These are phyloP conservation scores for Xylariomycetidae sp. DNA, from an alignment of 2,329 filamentous ascomycete genomes.

Conservation along the genomic window DNA sequence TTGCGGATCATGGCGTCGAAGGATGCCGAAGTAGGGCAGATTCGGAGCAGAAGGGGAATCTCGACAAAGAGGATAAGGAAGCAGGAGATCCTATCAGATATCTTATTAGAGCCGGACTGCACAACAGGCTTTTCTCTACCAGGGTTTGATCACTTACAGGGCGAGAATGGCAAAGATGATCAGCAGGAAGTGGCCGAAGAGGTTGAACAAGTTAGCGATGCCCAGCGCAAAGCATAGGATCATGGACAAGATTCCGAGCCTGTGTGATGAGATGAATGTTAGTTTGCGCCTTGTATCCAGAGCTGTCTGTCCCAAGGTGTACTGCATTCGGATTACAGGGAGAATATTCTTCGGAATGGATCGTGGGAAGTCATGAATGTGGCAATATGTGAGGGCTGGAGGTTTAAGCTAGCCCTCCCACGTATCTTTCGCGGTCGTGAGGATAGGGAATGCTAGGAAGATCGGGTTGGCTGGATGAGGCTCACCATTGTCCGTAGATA, in stretches of 20 bases:
- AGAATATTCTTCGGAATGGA: too few species aligned
- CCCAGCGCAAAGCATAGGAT: constrained; percentile 66
- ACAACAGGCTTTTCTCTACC: constrained; percentile 5
- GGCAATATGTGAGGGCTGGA: not conserved
- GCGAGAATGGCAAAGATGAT: constrained; percentile 50
- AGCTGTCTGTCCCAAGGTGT: too few species aligned
- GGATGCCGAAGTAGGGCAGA: constrained; percentile 87
- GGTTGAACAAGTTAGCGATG: constrained; percentile 62
- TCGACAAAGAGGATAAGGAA: constrained; percentile 81
- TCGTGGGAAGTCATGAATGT: too few species aligned
- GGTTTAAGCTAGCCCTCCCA: not conserved
- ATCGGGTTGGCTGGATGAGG: constrained; percentile 9
- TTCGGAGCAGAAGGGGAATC: constrained; percentile 89
- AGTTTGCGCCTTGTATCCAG: too few species aligned
- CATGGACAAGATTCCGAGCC: constrained; percentile 67
- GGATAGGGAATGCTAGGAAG: too few species aligned
- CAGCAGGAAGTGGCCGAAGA: constrained; percentile 38
- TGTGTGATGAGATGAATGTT: too few species aligned
- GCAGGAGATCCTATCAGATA: constrained; percentile 54
- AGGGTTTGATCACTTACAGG: constrained; percentile 39
- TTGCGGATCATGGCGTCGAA: constrained; percentile 89
- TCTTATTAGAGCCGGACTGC: not conserved
- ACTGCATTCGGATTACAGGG: constrained; percentile 3
- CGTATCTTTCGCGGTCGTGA: too few species aligned
- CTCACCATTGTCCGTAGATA: constrained; percentile 75